These are phyloP conservation scores for Plasmodium gallinaceum DNA, from an alignment of 169 alveolate species.

Conservation along the genomic window DNA sequence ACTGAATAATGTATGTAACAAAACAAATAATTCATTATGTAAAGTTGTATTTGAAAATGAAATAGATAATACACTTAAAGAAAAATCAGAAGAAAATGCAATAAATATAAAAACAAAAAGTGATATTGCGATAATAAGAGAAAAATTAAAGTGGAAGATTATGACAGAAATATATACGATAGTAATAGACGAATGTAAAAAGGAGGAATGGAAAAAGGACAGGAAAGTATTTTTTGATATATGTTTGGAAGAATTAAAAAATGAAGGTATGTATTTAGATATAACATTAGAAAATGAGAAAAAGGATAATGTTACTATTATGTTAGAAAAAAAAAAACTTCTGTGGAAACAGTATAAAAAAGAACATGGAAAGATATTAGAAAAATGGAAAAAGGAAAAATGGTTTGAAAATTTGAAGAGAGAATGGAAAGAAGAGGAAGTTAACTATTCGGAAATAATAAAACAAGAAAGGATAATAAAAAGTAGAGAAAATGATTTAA, in stretches of 20 bases:
- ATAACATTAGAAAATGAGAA: too few relatives aligned
- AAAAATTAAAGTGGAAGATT: too few relatives aligned
- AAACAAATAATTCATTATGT: too few relatives aligned
- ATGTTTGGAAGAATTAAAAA: constrained; percentile 14
- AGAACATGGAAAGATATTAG: neutral
- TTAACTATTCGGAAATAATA: neutral
- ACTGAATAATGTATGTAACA: too few relatives aligned
- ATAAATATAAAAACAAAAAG: too few relatives aligned
- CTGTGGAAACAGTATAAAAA: neutral
- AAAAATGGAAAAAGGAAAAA: neutral
- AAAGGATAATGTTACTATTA: neutral
- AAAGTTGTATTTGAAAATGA: too few relatives aligned
- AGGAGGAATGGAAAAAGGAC: neutral
- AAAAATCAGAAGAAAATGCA: too few relatives aligned
- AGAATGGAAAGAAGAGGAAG: neutral
- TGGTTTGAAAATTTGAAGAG: neutral
- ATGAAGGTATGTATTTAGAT: too few relatives aligned
- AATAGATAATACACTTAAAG: too few relatives aligned
- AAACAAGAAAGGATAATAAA: neutral
- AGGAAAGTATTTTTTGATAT: neutral
- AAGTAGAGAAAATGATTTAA: neutral
- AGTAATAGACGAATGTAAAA: constrained; percentile 1
- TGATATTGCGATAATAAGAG: too few relatives aligned
- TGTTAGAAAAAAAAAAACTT: too few relatives aligned
- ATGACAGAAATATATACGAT: neutral